These are phyloP conservation scores for Sporisorium exsertum DNA, from an alignment of 1,284 basidiomycete genomes.

Conservation along the genomic window DNA sequence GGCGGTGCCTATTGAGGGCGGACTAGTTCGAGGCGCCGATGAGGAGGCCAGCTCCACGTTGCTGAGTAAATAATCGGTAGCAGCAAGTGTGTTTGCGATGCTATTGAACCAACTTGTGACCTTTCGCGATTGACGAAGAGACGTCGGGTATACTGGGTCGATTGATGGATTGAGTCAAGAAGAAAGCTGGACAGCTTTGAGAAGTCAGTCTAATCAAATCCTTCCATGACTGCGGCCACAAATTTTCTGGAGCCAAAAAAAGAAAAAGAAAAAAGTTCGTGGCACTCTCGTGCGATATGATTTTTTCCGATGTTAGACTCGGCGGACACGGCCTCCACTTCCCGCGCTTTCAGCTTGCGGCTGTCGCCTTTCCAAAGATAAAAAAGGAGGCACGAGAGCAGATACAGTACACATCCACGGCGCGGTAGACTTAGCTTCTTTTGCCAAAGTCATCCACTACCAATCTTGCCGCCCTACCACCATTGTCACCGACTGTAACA, in stretches of 20 bases:
- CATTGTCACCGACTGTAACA: slow-evolving; percentile 4
- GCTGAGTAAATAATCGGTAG: background rate
- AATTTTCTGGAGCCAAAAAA: slow-evolving; percentile 19
- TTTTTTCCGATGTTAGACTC: slow-evolving; percentile 12
- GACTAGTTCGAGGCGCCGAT: background rate
- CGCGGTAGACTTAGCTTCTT: slow-evolving; percentile 4
- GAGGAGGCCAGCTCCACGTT: slow-evolving; percentile 29
- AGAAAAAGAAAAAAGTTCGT: slow-evolving; percentile 6
- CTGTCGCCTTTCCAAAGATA: slow-evolving; percentile 6
- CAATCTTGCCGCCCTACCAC: background rate
- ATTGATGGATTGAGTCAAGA: slow-evolving; percentile 2
- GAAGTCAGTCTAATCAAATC: slow-evolving; percentile 4
- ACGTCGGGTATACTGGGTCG: slow-evolving; percentile 36
- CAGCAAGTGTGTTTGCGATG: background rate
- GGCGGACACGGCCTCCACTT: slow-evolving; percentile 19
- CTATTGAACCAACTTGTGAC: slow-evolving; percentile 1
- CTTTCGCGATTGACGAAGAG: slow-evolving; percentile 17
- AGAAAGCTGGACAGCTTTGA: background rate
- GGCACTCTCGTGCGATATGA: slow-evolving; percentile 14
- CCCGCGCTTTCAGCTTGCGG: slow-evolving; percentile 25
- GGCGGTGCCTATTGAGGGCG: slow-evolving; percentile 1
- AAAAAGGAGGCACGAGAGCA: background rate
- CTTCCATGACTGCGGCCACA: slow-evolving; percentile 34
- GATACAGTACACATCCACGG: slow-evolving; percentile 14
- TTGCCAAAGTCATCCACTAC: background rate